Conservation (phyloP, 106 monocot species). For the Phalaenopsis aphrodite region DNA sequence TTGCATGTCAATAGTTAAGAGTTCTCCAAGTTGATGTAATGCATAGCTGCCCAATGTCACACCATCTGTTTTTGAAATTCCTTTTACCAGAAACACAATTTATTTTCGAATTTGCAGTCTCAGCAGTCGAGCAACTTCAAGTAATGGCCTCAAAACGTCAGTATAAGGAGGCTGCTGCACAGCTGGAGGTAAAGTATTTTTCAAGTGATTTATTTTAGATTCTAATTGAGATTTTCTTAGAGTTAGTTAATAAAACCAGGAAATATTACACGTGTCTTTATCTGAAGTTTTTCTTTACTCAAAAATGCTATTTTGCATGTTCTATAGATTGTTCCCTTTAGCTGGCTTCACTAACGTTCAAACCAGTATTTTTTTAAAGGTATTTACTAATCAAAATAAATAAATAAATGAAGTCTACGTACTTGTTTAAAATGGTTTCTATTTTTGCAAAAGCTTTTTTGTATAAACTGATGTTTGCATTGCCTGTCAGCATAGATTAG, state of each 20-base stretch:
- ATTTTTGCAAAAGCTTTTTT: too few species aligned
- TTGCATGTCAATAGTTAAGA: not conserved
- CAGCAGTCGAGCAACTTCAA: slow-evolving; percentile 99
- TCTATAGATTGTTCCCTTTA: not conserved
- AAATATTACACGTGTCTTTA: not conserved
- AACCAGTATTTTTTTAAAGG: not conserved
- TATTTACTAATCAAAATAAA: too few species aligned
- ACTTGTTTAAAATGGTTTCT: too few species aligned
- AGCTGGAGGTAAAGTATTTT: slow-evolving; percentile 71
- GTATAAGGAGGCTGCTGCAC: slow-evolving; percentile 97
- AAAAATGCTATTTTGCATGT: not conserved
- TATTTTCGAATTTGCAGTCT: slow-evolving; percentile 46
- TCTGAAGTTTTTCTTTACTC: not conserved
- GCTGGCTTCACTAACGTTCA: not conserved
- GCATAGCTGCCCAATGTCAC: not conserved
- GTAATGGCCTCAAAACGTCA: slow-evolving; percentile 98
- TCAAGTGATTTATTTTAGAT: not conserved
- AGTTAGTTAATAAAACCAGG: not conserved
- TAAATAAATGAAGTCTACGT: too few species aligned
- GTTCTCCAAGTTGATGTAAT: not conserved
- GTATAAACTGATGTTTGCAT: too few species aligned
- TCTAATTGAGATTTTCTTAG: not conserved
- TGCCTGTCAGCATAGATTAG: too few species aligned
- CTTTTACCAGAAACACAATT: not conserved
- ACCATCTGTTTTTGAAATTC: not conserved